Base-by-base conservation (phyloP, 495 filamentous ascomycete genomes). In the Trichocladium uniseriatum region DNA sequence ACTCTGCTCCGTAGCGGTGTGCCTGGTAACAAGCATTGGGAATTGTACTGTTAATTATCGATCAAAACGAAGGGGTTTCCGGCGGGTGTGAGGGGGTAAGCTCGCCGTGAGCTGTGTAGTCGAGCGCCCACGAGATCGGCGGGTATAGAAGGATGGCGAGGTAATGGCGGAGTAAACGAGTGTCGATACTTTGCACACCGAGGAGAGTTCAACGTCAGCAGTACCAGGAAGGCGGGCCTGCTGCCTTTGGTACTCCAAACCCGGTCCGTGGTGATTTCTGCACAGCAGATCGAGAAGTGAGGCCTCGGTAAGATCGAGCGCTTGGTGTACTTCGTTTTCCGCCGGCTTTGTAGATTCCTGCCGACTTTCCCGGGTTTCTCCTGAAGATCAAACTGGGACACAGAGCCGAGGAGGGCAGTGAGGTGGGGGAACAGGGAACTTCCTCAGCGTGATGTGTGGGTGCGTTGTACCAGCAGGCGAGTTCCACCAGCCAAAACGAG, bases 21-120 rank as follows among this genome's bases (percentile, higher is more conserved):
- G 70, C 68, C 76, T 73, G 66, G 74, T 74, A 71, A 76, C 75
- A 65, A 79, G 75, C 76, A 79, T 79, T 78, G 11, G 72, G 71
- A 70, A 72, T 66, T 8, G 59, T 41, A 54, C 53, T 53, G 51
- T 52, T 38, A 48, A 34, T 48, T 41, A 52, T 59, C 37, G 45
- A 31, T 31, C 31, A 51, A 32, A 35, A 43, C 43, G 50, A 49
- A 22, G 19, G 43, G 15, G 20, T 45, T 20, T 49, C 19, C 20
- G 37, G 49, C 34, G 29, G 42, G 45, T 42, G 45, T 55, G 38
- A 47, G 49, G 34, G 43, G 34, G 43, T 49, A 46, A 52, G 35
- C 51, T 13, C 22, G 15, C 37, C 40, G 43, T 47, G 55, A 47
- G 54, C 53, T 55, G 53, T 45, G 57, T 27, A 45, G 45, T 45